Evolutionary conservation across 805 yeast species (phyloP), one percentile per base, ranked within the genome.

Genomic region (Groenewaldozyma tartarivorans): DNA sequence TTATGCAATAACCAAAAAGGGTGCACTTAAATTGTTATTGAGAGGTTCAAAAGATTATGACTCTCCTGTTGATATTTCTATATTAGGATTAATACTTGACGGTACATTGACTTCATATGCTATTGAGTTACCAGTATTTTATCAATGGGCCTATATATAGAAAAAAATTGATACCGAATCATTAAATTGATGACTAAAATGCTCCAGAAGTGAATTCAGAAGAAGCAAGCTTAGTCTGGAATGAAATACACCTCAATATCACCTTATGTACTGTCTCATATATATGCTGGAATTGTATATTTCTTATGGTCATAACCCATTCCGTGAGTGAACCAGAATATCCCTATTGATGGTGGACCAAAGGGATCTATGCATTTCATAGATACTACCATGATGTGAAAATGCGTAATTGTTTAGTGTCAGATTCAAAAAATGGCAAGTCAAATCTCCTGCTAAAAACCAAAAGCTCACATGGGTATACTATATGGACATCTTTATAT

Each of bases 1-100:
- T 2, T 45, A 45, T 35, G 47, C 42, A 3, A n/a, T 45, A 3
- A 3, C 26, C 4, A 40, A 22, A 16, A n/a, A n/a, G 15, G 48
- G 48, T 19, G 48, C 48, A 3, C 19, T 16, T 6, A 45, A 45
- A 38, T 38, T 45, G n/a, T 35, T 45, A 3, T 38, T 45, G 11
- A 20, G 47, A 20, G 20, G 43, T 7, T 24, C 38, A 4, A 6
- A 40, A 2, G 48, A 45, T 35, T 13, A 32, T n/a, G 33, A 38
- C 26, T 2, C 34, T 7, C 44, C 48, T 3, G 47, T 45, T 7
- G 48, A 45, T 36, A 22, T 39, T 3, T 19, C 32, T 4, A 38
- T 44, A 9, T 21, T 21, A 11, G 39, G 36, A 6, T 3, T 45
- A 37, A 38, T 41, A 2, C n/a, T 20, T 5, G 4, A 19, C 2